Conservation (phyloP, 2,329 filamentous ascomycete genomes). For the Aureobasidium sp. region DNA sequence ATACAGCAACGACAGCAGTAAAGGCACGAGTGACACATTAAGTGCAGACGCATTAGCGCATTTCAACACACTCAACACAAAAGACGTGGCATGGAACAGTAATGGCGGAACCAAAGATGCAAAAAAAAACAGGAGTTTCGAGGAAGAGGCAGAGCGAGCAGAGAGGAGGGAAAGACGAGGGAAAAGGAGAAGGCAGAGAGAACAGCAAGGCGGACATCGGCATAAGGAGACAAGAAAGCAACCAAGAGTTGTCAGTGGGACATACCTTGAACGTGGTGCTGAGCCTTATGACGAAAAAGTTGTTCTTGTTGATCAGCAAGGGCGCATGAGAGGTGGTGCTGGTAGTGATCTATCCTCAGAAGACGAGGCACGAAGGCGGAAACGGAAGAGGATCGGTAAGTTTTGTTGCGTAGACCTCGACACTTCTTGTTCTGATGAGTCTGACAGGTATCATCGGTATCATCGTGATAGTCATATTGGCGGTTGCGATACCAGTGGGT, state of each 20-base stretch:
- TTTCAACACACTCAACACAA: slow-evolving; percentile 43
- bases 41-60: slow-evolving; percentile 56
- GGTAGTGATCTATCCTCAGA: slow-evolving; percentile 25
- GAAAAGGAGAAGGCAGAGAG: slow-evolving; percentile 38
- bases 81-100: slow-evolving; percentile 10
- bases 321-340: slow-evolving; percentile 35
- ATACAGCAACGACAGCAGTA: not conserved
- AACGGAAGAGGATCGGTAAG: slow-evolving; percentile 52
- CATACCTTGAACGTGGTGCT: slow-evolving; percentile 33
- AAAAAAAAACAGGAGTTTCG: slow-evolving; percentile 8
- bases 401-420: slow-evolving; percentile 21
- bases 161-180: slow-evolving; percentile 23
- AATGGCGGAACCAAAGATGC: slow-evolving; percentile 3
- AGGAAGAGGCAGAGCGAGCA: slow-evolving; percentile 7
- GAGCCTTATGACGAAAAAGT: slow-evolving; percentile 33
- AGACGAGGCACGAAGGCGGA: slow-evolving; percentile 34
- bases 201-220: slow-evolving; percentile 10
- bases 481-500: slow-evolving; percentile 40
- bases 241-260: slow-evolving; percentile 39
- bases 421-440: slow-evolving; percentile 14
- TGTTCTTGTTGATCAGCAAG: slow-evolving; percentile 31
- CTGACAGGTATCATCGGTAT: slow-evolving; percentile 18
- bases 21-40: slow-evolving; percentile 29
- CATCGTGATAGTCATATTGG: slow-evolving; percentile 36
- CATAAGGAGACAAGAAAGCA: slow-evolving; percentile 18